Base-by-base conservation (phyloP, 1,284 basidiomycete species). In the Flammula alnicola region DNA sequence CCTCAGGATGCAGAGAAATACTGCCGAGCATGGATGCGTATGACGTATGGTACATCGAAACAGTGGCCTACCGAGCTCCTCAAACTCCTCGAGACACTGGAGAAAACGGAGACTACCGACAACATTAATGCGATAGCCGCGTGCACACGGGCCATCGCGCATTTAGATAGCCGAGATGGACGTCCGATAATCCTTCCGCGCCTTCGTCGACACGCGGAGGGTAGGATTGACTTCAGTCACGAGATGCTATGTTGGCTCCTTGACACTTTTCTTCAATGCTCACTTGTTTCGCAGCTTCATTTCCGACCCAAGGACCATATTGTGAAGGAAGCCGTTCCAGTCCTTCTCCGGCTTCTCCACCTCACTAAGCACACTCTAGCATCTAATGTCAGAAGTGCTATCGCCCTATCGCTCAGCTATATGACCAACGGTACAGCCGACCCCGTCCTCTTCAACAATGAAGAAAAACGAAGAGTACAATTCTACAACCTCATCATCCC, bases 21-120 rank as follows among this genome's bases (percentile, higher is more conserved):
- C 44, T 72, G 70, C 51, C 64, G 66, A 22, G 67, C 69, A 12
- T 73, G 71, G 71, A 64, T 73, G 56, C 64, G 62, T 16, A 51
- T 72, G 45, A 69, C 67, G 2, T 60, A 64, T 23, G 67, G 63
- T 12, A 68, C 64, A 2, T 51, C 47, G 1, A 57, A 63, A 33
- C 61, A 64, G 31, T 72, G 70, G 69, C 71, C 71, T 0, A 31
- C 56, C 8, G 62, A 66, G 16, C 62, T 71, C 29, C 42, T 68
- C 20, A 62, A 63, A 25, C 71, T 67, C 2, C 58, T 73, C 9
- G 60, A 63, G 55, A 60, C 63, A 39, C 53, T 72, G 20, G 62
- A 65, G 39, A 60, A 62, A 14, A 26, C 62, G 4, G 47, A 58
- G 26, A 41, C 30, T 2, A 57, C 65, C 41, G 55, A 59, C 2